These are phyloP conservation scores for Solanum boliviense DNA, from an alignment of 257 asterid genomes.

Conservation along the genomic window DNA sequence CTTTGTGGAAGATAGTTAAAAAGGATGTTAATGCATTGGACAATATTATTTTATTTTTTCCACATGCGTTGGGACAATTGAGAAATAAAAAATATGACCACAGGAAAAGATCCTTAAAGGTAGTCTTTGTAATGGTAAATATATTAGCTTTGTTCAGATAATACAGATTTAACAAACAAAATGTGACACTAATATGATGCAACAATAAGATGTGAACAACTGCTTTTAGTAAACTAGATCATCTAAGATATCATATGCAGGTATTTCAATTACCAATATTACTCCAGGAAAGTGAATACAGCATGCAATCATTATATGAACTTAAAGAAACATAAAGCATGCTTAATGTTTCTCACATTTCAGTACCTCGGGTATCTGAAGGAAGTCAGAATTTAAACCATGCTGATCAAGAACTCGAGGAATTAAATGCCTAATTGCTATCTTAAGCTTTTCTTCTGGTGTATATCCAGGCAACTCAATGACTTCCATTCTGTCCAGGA, in stretches of 20 bases:
- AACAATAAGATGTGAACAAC: neutral
- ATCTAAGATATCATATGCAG: neutral
- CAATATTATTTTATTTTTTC: neutral
- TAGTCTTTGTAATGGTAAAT: neutral
- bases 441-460: conserved; percentile 92
- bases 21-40: neutral
- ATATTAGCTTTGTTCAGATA: neutral
- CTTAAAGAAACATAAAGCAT: neutral
- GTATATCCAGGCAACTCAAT: conserved; percentile 98
- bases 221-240: neutral
- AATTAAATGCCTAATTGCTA: conserved; percentile 79
- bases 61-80: neutral
- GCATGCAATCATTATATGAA: neutral
- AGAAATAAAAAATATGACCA: neutral
- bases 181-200: neutral
- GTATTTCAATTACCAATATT: neutral
- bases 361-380: conserved; percentile 93
- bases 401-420: conserved; percentile 99
- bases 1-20: neutral
- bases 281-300: neutral
- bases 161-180: neutral
- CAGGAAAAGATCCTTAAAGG: neutral
- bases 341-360: neutral
- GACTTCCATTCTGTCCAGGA: conserved; percentile 96
- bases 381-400: conserved; percentile 75